phyloP scores from a whole-genome alignment of 352 stramenopile species.

The Ophiocytium majus region DNA sequence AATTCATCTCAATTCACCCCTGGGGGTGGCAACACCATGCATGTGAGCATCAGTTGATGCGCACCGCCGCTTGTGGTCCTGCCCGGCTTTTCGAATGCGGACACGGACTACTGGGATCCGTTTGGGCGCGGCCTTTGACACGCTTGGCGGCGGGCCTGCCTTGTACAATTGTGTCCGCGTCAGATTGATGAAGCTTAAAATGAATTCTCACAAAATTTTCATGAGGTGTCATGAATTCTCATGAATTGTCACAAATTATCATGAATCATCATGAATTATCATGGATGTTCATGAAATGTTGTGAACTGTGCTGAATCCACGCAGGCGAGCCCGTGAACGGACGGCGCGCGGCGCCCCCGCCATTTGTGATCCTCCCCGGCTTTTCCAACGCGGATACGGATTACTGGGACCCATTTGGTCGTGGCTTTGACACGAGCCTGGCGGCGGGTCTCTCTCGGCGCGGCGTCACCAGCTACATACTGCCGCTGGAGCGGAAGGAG shows the following conservation, averaged over 20 bases:
- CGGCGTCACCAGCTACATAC: conserved; percentile 62
- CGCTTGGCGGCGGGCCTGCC: conserved; percentile 61
- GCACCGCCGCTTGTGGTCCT: neutral
- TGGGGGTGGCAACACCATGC: too few relatives aligned
- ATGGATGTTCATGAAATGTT: too few relatives aligned
- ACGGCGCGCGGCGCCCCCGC: too few relatives aligned
- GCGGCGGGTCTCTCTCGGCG: conserved; percentile 59
- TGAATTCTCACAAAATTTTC: too few relatives aligned
- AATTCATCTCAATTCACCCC: too few relatives aligned
- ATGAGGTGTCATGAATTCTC: too few relatives aligned
- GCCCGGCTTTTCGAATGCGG: conserved; percentile 10
- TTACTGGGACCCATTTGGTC: conserved; percentile 61
- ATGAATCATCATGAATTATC: too few relatives aligned
- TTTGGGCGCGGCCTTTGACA: conserved; percentile 56
- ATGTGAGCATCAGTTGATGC: too few relatives aligned
- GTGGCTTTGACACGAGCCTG: conserved; percentile 59
- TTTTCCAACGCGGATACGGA: conserved; percentile 8
- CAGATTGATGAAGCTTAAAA: too few relatives aligned
- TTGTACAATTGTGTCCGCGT: too few relatives aligned
- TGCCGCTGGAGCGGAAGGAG: conserved; percentile 65
- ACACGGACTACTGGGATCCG: conserved; percentile 57
- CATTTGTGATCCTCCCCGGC: conserved; percentile 12
- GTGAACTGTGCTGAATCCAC: too few relatives aligned
- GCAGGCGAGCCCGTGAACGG: neutral
- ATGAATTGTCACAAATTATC: too few relatives aligned